phyloP scores from a whole-genome alignment of 2,329 filamentous ascomycete species.

The Grosmannia huntii region DNA sequence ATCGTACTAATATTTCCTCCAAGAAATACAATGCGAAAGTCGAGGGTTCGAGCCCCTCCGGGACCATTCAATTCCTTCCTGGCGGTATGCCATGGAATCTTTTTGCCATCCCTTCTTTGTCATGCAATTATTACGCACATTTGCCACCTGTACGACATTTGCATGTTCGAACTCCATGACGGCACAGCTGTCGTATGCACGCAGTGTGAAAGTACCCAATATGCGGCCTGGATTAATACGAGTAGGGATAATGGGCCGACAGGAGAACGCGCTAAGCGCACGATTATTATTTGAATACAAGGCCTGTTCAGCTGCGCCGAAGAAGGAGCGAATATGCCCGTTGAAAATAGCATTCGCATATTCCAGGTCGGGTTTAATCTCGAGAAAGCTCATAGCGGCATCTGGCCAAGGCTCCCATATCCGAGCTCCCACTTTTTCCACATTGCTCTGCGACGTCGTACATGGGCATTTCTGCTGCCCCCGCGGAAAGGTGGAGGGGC shows the following conservation, averaged over 20 bases:
- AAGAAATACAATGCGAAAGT: constrained; percentile 12
- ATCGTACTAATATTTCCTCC: constrained; percentile 13
- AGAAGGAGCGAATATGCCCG: background rate
- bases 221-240: background rate
- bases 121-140: background rate
- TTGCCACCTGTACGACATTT: background rate
- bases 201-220: background rate
- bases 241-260: background rate
- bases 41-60: constrained; percentile 14
- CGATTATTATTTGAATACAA: background rate
- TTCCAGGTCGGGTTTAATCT: too few relatives aligned
- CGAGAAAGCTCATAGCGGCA: background rate
- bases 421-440: background rate
- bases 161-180: background rate
- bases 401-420: background rate
- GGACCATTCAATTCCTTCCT: constrained; percentile 8
- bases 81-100: background rate
- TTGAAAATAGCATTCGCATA: background rate
- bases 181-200: background rate
- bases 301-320: background rate
- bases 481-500: background rate
- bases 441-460: background rate
- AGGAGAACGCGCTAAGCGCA: background rate
- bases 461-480: background rate
- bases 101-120: background rate